Conservation (phyloP, 148 eudicot genomes). For the Suaeda aralocaspica region DNA sequence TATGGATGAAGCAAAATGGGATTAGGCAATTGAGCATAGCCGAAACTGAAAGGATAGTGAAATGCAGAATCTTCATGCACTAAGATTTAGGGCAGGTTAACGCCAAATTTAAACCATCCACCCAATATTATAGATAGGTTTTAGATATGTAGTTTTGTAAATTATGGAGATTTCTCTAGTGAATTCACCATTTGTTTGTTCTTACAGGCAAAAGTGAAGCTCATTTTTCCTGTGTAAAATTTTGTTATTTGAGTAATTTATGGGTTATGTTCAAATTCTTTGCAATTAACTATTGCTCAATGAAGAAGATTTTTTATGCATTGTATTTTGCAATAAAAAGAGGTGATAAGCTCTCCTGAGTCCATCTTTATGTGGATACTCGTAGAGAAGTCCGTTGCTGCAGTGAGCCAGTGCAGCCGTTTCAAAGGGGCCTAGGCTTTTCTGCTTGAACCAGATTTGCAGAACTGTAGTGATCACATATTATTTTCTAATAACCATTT, state of each 20-base stretch:
- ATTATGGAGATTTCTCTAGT: slow-evolving; percentile 5
- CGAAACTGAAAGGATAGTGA: slow-evolving; percentile 66
- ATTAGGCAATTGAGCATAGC: slow-evolving; percentile 59
- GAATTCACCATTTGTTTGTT: slow-evolving; percentile 4
- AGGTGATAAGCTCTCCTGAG: no score
- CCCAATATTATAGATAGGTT: background rate
- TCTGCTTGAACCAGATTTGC: no score
- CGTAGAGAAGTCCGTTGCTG: no score
- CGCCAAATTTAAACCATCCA: background rate
- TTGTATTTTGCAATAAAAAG: background rate
- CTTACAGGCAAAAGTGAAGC: background rate
- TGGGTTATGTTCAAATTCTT: background rate
- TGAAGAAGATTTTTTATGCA: background rate
- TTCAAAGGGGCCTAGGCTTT: no score
- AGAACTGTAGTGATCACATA: no score
- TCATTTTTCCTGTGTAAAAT: background rate
- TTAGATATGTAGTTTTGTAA: slow-evolving; percentile 9
- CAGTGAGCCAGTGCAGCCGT: no score
- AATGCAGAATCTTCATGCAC: slow-evolving; percentile 22
- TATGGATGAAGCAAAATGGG: slow-evolving; percentile 56
- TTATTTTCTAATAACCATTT: no score
- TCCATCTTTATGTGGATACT: no score
- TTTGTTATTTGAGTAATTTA: background rate
- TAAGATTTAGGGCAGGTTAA: background rate
- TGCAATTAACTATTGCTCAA: background rate